Evolutionary conservation across 202 grass and related monocot species (phyloP).

Genomic region (Zizania palustris): DNA sequence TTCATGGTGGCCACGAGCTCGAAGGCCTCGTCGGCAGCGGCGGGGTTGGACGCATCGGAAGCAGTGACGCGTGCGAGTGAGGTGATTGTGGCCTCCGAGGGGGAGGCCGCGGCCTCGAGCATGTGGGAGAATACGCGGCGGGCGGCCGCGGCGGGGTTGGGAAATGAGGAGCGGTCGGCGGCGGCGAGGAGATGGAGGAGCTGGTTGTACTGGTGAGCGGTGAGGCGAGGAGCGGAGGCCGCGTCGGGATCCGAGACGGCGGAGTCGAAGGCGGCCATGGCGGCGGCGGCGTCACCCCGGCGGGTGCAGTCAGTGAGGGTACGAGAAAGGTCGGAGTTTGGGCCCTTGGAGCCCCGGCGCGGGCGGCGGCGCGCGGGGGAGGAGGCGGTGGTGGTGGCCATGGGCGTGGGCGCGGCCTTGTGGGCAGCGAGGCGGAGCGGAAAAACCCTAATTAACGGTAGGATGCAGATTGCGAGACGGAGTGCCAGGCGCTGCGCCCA

Average conservation of each 20-base stretch:
- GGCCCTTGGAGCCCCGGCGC: constrained; percentile 43
- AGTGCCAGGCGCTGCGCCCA: no score
- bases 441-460: constrained; percentile 29
- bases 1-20: constrained; percentile 64
- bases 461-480: no score
- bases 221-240: constrained; percentile 36
- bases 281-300: constrained; percentile 58
- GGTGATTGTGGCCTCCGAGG: constrained; percentile 84
- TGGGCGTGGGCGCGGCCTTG: not conserved
- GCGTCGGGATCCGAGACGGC: constrained; percentile 29
- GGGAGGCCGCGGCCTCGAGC: constrained; percentile 52
- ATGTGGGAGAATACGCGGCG: constrained; percentile 79
- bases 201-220: constrained; percentile 83
- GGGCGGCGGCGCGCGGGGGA: constrained; percentile 31
- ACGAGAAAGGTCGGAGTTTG: constrained; percentile 50
- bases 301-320: constrained; percentile 75
- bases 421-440: not conserved
- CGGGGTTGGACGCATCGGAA: not conserved
- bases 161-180: constrained; percentile 36
- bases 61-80: constrained; percentile 67
- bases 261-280: constrained; percentile 67
- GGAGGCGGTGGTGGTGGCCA: constrained; percentile 22
- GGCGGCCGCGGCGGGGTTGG: constrained; percentile 39
- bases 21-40: constrained; percentile 65
- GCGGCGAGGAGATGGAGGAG: constrained; percentile 69